phyloP scores from a whole-genome alignment of 2,329 filamentous ascomycete genomes.

The Diplodia scrobiculata region DNA sequence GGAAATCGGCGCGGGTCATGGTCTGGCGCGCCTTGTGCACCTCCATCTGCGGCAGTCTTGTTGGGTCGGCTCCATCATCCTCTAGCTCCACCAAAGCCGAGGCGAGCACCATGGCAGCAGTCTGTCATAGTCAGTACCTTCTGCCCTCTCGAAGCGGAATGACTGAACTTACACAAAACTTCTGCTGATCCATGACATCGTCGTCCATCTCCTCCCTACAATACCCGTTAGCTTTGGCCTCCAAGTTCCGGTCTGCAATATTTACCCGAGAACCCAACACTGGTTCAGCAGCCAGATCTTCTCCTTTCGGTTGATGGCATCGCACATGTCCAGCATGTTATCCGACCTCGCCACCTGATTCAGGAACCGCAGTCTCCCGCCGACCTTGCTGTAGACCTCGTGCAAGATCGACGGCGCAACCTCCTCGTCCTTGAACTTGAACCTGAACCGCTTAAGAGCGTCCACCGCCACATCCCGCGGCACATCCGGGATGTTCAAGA shows the following conservation, averaged over 20 bases:
- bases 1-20: slow-evolving; percentile 92
- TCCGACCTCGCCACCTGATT: slow-evolving; percentile 76
- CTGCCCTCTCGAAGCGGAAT: neutral
- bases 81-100: slow-evolving; percentile 79
- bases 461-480: slow-evolving; percentile 70
- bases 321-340: slow-evolving; percentile 73
- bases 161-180: slow-evolving; percentile 68
- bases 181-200: slow-evolving; percentile 91
- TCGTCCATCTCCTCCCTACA: slow-evolving; percentile 68
- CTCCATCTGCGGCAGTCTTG: slow-evolving; percentile 69
- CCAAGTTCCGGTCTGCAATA: neutral
- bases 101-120: slow-evolving; percentile 83
- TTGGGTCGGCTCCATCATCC: slow-evolving; percentile 58
- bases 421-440: slow-evolving; percentile 66
- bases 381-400: slow-evolving; percentile 77
- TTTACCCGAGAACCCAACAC: slow-evolving; percentile 66
- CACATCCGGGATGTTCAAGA: slow-evolving; percentile 76
- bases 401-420: slow-evolving; percentile 60
- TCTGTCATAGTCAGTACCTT: slow-evolving; percentile 48
- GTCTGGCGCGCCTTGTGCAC: slow-evolving; percentile 77
- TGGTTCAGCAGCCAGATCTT: slow-evolving; percentile 71
- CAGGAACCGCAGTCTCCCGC: slow-evolving; percentile 78
- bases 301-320: slow-evolving; percentile 65
- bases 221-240: neutral
- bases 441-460: slow-evolving; percentile 72